Evolutionary conservation across 345 rosid genomes (phyloP).

Genomic region (Camelina neglecta): DNA sequence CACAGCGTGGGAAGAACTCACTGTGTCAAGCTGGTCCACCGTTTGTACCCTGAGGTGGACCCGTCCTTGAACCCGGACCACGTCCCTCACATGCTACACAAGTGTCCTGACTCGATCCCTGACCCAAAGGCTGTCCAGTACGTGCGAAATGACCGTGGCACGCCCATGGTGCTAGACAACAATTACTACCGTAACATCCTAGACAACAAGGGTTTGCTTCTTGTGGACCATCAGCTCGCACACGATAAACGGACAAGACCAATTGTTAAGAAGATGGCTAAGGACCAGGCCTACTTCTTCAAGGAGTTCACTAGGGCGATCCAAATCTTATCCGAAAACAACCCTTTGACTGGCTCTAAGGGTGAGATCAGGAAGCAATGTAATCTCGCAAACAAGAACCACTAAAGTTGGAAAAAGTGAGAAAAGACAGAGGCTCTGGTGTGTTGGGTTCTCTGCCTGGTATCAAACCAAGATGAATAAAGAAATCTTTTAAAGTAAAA

Average conservation of each 20-base stretch:
- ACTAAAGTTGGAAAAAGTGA: constrained; percentile 44
- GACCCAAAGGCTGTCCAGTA: constrained; percentile 95
- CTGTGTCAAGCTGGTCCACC: constrained; percentile 89
- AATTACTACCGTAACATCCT: constrained; percentile 93
- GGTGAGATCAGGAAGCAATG: constrained; percentile 97
- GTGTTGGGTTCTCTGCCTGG: constrained; percentile 40
- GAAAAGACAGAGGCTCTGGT: constrained; percentile 18
- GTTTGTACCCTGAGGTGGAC: constrained; percentile 89
- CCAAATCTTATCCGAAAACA: constrained; percentile 84
- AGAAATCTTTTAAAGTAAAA: constrained; percentile 6
- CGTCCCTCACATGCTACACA: constrained; percentile 85
- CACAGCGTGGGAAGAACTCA: constrained; percentile 98
- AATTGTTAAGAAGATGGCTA: constrained; percentile 93
- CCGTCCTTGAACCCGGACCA: constrained; percentile 82
- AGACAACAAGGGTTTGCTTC: constrained; percentile 88
- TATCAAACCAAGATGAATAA: constrained; percentile 36
- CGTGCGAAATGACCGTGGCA: constrained; percentile 95
- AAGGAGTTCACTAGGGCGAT: constrained; percentile 91
- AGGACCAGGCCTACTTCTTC: constrained; percentile 88
- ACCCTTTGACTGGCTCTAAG: constrained; percentile 82
- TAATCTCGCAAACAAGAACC: constrained; percentile 83
- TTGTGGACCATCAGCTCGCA: constrained; percentile 93
- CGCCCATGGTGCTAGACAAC: constrained; percentile 93
- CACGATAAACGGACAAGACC: constrained; percentile 87
- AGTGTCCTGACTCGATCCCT: constrained; percentile 94